Conservation (phyloP, 163 green algal genomes). For the Chlorella variabilis region DNA sequence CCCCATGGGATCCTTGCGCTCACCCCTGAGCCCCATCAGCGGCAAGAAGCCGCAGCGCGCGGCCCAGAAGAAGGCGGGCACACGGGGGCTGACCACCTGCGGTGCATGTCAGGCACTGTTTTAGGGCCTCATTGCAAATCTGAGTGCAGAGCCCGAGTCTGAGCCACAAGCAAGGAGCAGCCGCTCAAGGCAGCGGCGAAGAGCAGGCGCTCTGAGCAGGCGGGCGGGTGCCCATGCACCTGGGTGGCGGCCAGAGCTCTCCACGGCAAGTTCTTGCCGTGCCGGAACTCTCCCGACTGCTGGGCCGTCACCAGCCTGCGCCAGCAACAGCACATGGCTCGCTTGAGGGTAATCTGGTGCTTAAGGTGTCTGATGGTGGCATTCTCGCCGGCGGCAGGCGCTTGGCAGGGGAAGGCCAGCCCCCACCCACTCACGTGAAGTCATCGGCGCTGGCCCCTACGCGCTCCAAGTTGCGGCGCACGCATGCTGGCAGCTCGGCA, state of each 20-base stretch:
- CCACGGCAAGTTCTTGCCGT: background rate
- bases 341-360: too few relatives aligned
- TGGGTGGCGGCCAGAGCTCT: background rate
- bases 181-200: too few relatives aligned
- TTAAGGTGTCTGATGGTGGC: background rate
- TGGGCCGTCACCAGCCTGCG: background rate
- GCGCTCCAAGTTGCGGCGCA: background rate
- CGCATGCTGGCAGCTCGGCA: background rate
- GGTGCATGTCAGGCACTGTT: background rate
- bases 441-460: background rate
- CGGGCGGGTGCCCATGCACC: too few relatives aligned
- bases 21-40: background rate
- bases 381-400: background rate
- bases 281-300: background rate
- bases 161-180: too few relatives aligned
- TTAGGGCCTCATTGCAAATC: background rate
- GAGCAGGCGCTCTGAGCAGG: too few relatives aligned
- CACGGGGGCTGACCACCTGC: slow-evolving; percentile 1
- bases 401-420: too few relatives aligned
- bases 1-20: too few relatives aligned
- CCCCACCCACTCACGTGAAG: slow-evolving; percentile 4
- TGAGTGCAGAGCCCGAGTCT: too few relatives aligned
- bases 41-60: background rate
- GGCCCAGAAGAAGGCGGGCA: slow-evolving; percentile 6
- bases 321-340: too few relatives aligned